Base-by-base conservation (phyloP, 495 filamentous ascomycete genomes). In the Aspergillus olivimuriae region DNA sequence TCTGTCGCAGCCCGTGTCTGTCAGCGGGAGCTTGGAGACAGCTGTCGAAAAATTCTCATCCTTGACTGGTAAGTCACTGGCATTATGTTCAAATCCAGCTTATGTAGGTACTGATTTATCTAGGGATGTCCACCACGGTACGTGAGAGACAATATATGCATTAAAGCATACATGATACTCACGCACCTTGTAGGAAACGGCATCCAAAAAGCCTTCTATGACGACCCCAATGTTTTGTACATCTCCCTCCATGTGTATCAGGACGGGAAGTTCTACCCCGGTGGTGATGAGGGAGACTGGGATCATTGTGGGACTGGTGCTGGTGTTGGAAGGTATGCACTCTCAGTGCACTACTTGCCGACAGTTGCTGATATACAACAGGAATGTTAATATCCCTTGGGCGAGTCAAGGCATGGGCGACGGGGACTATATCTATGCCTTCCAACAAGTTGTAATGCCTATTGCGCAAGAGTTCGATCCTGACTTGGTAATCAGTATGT, bases 361-460 rank as follows among this genome's bases (percentile, higher is more conserved):
- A 18, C n/a, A 23, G 12, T 30, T 12, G 50, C 48, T 60, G 9
- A 66, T 15, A 3, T 12, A 3, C 6, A 42, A 19, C 45, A 88
- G 81, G 60, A 99, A 95, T 60, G 78, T 99, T 50, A 99, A 99
- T 56, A 88, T 99, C 41, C 89, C 87, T 1, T 99, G 94, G 94
- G 75, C 80, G 33, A 79, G 80, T 18, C 86, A 92, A 48, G 90
- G 89, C 2, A 95, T 96, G 89, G 88, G 87, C 2, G 94, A 99
- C 65, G 90, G 84, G 3, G 92, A 99, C 58, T 99, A 99, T 63
- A 80, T 97, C 66, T 87, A 82, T 47, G 92, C 92, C 8, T 99
- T 99, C 57, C 89, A 97, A 47, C 79, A 89, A 57, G 82, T 97
- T 20, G 84, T 97, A n/a, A 95, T 99, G 88, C 92, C 92, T 0